phyloP scores from a whole-genome alignment of 139 green algal species.

The Chlorella sp. region DNA sequence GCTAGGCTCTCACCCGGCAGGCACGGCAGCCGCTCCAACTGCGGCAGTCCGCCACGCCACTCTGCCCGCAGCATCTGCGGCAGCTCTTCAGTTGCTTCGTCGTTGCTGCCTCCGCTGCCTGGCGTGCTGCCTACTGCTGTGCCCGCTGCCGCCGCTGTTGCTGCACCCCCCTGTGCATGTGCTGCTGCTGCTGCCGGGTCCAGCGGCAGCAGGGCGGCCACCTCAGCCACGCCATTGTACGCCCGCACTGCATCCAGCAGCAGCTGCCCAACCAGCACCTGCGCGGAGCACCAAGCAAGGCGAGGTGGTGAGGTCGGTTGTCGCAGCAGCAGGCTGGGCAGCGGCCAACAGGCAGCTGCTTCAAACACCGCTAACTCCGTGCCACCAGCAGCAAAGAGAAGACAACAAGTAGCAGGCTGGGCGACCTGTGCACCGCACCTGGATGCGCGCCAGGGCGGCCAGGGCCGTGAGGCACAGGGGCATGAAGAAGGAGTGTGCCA shows the following conservation, averaged over 20 bases:
- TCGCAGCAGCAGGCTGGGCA: no score
- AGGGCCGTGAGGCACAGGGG: constrained; percentile 61
- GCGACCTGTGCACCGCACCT: constrained; percentile 24
- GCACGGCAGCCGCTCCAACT: constrained; percentile 11
- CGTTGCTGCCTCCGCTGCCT: background rate
- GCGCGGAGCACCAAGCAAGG: background rate
- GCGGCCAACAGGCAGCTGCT: background rate
- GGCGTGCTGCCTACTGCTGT: background rate
- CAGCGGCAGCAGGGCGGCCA: constrained; percentile 55
- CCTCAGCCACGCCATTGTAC: constrained; percentile 60
- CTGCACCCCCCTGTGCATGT: background rate
- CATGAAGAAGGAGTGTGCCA: constrained; percentile 79
- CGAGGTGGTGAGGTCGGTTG: no score
- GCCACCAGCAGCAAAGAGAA: no score
- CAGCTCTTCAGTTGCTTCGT: background rate
- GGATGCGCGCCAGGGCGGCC: constrained; percentile 64
- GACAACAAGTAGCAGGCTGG: background rate
- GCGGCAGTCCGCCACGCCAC: constrained; percentile 30
- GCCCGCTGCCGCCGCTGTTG: constrained; percentile 22
- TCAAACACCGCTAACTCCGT: no score
- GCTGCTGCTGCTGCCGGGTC: background rate
- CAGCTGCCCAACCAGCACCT: constrained; percentile 59
- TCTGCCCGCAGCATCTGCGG: constrained; percentile 45
- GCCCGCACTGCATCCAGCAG: constrained; percentile 46
- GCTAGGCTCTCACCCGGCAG: background rate